A percentile compares a stretch with the other conserved stretches of the same genome.
Conservation (phyloP, 495 filamentous ascomycete genomes). For the Aspergillus incahuasiensis region DNA sequence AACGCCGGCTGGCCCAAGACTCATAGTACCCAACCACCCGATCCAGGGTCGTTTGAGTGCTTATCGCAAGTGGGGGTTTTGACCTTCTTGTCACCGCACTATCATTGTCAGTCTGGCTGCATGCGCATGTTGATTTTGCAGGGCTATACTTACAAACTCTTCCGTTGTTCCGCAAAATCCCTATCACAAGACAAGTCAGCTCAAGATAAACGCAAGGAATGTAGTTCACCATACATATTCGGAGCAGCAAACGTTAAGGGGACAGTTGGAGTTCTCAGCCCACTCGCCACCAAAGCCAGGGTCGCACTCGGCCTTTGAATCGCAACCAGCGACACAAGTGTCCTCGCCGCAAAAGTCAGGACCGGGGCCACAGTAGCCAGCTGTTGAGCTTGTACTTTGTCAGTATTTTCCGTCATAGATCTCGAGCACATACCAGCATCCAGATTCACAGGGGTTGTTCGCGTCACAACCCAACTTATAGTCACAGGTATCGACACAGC, state of each 20-base stretch:
- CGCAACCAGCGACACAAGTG: slow-evolving; percentile 22
- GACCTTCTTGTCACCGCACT: slow-evolving; percentile 11
- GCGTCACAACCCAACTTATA: too few relatives aligned
- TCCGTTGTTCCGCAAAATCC: slow-evolving; percentile 31
- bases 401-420: too few relatives aligned
- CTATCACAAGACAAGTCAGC: too few relatives aligned
- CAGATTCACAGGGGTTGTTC: too few relatives aligned
- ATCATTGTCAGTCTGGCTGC: too few relatives aligned
- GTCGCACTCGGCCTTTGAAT: slow-evolving; percentile 25
- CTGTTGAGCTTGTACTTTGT: too few relatives aligned
- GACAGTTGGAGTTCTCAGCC: slow-evolving; percentile 19
- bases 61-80: not conserved
- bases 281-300: slow-evolving; percentile 20
- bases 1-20: slow-evolving; percentile 7
- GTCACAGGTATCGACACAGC: too few relatives aligned
- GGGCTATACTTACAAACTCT: too few relatives aligned
- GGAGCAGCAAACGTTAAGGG: slow-evolving; percentile 35
- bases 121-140: too few relatives aligned
- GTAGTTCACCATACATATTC: too few relatives aligned
- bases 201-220: too few relatives aligned
- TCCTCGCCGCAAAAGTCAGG: slow-evolving; percentile 3
- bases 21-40: slow-evolving; percentile 27
- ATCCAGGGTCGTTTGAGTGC: not conserved
- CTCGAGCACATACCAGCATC: too few relatives aligned
- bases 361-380: slow-evolving; percentile 16